These are phyloP conservation scores for Dinochytrium kinnereticum DNA, from an alignment of 371 early-diverging fungal genomes.

Conservation along the genomic window DNA sequence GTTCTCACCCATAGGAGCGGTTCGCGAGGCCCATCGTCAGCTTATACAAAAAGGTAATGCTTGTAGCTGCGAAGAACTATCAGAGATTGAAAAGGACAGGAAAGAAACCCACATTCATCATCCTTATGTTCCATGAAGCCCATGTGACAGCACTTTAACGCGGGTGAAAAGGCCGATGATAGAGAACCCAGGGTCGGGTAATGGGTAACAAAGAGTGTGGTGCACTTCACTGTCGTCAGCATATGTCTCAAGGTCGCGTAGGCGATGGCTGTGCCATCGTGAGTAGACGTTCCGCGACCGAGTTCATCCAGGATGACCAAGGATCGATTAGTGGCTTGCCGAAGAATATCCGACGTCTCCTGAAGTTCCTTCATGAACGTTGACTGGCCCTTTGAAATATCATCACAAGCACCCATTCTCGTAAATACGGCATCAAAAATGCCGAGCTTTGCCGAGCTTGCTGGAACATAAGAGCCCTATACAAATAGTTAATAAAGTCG, in stretches of 20 bases:
- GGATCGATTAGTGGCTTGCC: constrained; percentile 65
- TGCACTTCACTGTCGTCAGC: constrained; percentile 64
- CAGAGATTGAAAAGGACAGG: neutral
- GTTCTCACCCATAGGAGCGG: constrained; percentile 74
- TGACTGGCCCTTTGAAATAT: constrained; percentile 72
- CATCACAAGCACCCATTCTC: constrained; percentile 60
- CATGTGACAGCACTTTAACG: constrained; percentile 71
- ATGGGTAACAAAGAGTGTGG: constrained; percentile 93
- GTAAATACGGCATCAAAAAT: constrained; percentile 79
- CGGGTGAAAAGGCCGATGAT: constrained; percentile 47
- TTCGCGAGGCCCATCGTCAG: constrained; percentile 75
- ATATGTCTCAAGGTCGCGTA: constrained; percentile 84
- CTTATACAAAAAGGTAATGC: constrained; percentile 87
- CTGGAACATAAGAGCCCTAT: constrained; percentile 81
- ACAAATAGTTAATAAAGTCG: neutral
- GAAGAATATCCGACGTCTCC: constrained; percentile 79
- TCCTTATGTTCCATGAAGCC: constrained; percentile 63
- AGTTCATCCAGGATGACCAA: constrained; percentile 97
- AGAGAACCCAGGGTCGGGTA: constrained; percentile 78
- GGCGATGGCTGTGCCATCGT: constrained; percentile 94
- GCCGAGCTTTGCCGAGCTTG: constrained; percentile 79
- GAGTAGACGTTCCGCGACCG: constrained; percentile 95
- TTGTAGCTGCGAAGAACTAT: constrained; percentile 8
- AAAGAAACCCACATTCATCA: constrained; percentile 22
- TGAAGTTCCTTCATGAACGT: constrained; percentile 89